Base-by-base conservation (phyloP, 345 rosid species). In the Dipteronia sinensis region DNA sequence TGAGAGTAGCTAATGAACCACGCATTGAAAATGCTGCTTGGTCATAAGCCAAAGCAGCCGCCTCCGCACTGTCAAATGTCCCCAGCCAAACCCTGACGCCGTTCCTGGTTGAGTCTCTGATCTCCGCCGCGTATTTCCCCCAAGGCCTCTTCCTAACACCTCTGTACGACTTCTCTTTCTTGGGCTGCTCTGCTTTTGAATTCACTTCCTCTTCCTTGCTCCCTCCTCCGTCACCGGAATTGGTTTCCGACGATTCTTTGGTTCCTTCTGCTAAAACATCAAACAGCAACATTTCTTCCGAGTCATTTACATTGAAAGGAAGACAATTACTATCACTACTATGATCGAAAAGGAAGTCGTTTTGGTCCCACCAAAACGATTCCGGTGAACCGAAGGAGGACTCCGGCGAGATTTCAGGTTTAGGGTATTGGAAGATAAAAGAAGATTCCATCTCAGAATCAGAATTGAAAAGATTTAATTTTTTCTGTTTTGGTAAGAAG, bases 71-170 rank as follows among this genome's bases (percentile, higher is more conserved):
- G 68, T 89, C 91, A 17, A 90, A 92, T 0, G 97, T 92, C 40
- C 97, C 95, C 0, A 92, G 85, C 97, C 97, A 92, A 58, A 92
- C 95, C 80, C 97, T 80, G 10, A 80, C 81, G 0, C 97, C 95
- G 3, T 89, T 83, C 49, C 89, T 83, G 0, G 93, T 87, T 0
- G 95, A 88, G 71, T 92, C 95, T 69, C 97, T 85, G 31, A 92
- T 90, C 85, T 92, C 97, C 0, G 97, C 97, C 1, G 95, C 97
- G 8, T 17, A 90, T 46, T 89, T 89, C 6, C 97, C 94, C 95
- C 97, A 91, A 0, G 94, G 97, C 79, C 97, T 68, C 85, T 74
- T 87, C 78, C 97, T 80, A 0, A 91, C 94, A 22, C 94, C 94
- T 84, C 94, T 79, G 77, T 85, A 89, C 3, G 88, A 69, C 59